These are phyloP conservation scores for Eucalyptus tenuipes DNA, from an alignment of 345 rosid species.

Conservation along the genomic window DNA sequence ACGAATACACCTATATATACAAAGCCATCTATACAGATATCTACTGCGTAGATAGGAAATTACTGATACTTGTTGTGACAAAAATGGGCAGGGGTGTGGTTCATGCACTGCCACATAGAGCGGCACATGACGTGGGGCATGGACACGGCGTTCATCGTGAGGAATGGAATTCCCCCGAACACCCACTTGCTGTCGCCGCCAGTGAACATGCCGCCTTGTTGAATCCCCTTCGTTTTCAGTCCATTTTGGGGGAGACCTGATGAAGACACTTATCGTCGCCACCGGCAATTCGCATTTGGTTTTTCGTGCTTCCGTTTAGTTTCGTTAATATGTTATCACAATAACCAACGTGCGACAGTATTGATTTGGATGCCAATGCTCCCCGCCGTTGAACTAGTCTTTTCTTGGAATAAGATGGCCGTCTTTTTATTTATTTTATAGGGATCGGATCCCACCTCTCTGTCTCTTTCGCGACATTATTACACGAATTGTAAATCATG, in stretches of 20 bases:
- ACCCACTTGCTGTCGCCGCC: constrained; percentile 11
- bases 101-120: constrained; percentile 28
- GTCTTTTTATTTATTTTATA: not conserved
- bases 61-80: not conserved
- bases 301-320: no score
- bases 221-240: not conserved
- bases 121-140: constrained; percentile 27
- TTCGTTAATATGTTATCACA: not conserved
- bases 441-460: not conserved
- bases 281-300: no score
- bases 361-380: not conserved
- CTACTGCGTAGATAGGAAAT: not conserved
- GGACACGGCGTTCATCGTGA: constrained; percentile 12
- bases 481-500: not conserved
- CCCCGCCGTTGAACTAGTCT: not conserved
- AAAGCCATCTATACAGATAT: not conserved
- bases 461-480: not conserved
- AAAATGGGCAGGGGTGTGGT: constrained; percentile 17
- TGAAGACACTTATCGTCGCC: not conserved
- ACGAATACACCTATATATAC: not conserved
- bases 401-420: not conserved
- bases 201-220: constrained; percentile 23
- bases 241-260: not conserved
- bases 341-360: not conserved
- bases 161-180: not conserved